Evolutionary conservation across 2,329 filamentous ascomycete genomes (phyloP).

Genomic region (Rhynchosporium agropyri): DNA sequence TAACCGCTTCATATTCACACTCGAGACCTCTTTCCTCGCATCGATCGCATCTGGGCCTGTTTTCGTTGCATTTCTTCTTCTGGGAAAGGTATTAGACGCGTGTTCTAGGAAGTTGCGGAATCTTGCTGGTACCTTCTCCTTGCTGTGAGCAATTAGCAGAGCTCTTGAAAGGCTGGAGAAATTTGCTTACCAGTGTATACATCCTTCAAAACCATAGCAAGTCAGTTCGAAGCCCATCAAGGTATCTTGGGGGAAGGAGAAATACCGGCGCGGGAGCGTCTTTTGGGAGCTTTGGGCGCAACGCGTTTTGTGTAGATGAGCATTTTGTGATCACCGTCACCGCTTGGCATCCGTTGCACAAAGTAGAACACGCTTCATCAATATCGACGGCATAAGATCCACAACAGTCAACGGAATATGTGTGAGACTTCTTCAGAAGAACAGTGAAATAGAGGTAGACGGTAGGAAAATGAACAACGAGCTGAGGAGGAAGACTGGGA

Average conservation of each 20-base stretch:
- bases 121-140: constrained; percentile 40
- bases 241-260: neutral
- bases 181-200: constrained; percentile 40
- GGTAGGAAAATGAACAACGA: neutral
- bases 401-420: neutral
- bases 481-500: constrained; percentile 8
- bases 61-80: constrained; percentile 44
- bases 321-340: constrained; percentile 45
- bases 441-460: neutral
- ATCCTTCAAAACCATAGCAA: constrained; percentile 32
- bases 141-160: constrained; percentile 36
- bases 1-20: constrained; percentile 42
- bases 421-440: neutral
- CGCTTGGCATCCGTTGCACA: neutral
- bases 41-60: constrained; percentile 40
- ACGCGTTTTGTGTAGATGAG: constrained; percentile 61
- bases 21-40: constrained; percentile 37
- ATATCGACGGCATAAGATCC: neutral
- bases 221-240: constrained; percentile 24
- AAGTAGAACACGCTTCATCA: neutral
- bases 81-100: constrained; percentile 29
- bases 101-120: neutral
- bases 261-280: constrained; percentile 61
- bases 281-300: constrained; percentile 60
- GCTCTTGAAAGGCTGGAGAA: neutral